Base-by-base conservation (phyloP, 176 grass and related monocot species). In the Avena eriantha region DNA sequence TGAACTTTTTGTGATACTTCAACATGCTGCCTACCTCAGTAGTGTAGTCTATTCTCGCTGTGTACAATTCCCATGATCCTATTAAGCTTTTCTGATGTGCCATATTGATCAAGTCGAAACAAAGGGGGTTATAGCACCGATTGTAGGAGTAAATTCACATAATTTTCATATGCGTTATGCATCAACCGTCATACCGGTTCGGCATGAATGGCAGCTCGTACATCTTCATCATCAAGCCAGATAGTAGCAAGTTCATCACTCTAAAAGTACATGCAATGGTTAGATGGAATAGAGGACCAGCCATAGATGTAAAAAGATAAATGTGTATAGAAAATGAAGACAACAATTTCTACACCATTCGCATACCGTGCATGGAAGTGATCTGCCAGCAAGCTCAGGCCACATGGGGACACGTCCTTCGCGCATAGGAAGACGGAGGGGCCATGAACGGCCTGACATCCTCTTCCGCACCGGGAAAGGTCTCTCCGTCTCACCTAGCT, bases 221-320 rank as follows among this genome's bases (percentile, higher is more conserved):
- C 93, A 73, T 79, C 83, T 88, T 95, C 90, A 64, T 92, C 73
- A 82, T 95, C 91, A 57, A 95, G 83, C 93, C 90, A 95, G 49
- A 36, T 53, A 64, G 86, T 95, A 47, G 90, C 90, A 55, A 95
- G 69, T 90, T 95, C 90, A 80, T 95, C 93, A 41, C 39, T 41
- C 39, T 41, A 7, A 41, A 41, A 41, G 39, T 41, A 41, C 39
- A 41, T 41, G 39, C 39, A 41, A 41, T 41, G 39, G 6, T 41
- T 41, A 41, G 7, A 41, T 41, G 39, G 39, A 41, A 41, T 41
- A 41, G 7, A 41, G 39, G 39, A 41, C 39, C 39, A 41, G 7
- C 39, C 39, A 41, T 41, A 41, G 6, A 7, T 41, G 39, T 7
- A 41, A 41, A 41, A 41, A 7, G 39, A 41, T 41, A 41, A 41